Evolutionary conservation across 2,329 filamentous ascomycete genomes (phyloP).

Genomic region (Chalara sp.): DNA sequence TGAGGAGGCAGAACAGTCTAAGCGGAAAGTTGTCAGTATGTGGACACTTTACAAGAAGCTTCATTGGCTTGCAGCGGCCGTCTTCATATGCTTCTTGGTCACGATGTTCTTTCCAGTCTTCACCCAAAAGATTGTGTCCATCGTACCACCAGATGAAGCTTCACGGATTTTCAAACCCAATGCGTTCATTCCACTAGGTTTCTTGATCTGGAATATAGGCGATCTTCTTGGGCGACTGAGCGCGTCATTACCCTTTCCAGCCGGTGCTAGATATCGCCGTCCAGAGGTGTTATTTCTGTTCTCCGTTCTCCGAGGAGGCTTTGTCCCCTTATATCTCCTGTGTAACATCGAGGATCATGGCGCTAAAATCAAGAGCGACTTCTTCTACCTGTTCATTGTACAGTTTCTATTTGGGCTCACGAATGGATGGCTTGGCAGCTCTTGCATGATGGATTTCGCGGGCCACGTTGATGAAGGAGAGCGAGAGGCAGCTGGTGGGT

Average conservation of each 20-base stretch:
- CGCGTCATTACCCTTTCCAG: constrained; percentile 45
- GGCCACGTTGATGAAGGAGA: constrained; percentile 79
- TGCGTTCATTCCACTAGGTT: constrained; percentile 82
- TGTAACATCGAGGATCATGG: constrained; percentile 81
- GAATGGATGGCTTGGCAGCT: constrained; percentile 82
- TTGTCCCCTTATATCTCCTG: constrained; percentile 79
- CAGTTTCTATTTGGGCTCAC: constrained; percentile 78
- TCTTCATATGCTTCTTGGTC: constrained; percentile 73
- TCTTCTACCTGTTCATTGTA: constrained; percentile 80
- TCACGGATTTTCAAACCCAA: constrained; percentile 60
- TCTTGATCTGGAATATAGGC: constrained; percentile 90
- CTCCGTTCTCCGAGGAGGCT: constrained; percentile 57
- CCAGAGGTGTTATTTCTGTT: constrained; percentile 64
- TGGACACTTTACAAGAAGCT: constrained; percentile 68
- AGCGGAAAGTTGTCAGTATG: constrained; percentile 49
- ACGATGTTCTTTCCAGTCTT: constrained; percentile 97
- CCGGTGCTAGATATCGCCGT: constrained; percentile 46
- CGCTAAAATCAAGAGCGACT: constrained; percentile 68
- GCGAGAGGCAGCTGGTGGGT: constrained; percentile 81
- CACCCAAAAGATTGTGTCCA: constrained; percentile 60
- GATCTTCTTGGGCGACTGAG: constrained; percentile 72
- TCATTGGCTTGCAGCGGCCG: constrained; percentile 66
- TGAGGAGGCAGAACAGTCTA: constrained; percentile 45
- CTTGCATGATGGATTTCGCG: constrained; percentile 84
- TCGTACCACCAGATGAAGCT: constrained; percentile 33